A percentile compares a stretch with the other conserved stretches of the same genome.
Conservation (phyloP, 495 filamentous ascomycete species). For the Annulohypoxylon moriforme region DNA sequence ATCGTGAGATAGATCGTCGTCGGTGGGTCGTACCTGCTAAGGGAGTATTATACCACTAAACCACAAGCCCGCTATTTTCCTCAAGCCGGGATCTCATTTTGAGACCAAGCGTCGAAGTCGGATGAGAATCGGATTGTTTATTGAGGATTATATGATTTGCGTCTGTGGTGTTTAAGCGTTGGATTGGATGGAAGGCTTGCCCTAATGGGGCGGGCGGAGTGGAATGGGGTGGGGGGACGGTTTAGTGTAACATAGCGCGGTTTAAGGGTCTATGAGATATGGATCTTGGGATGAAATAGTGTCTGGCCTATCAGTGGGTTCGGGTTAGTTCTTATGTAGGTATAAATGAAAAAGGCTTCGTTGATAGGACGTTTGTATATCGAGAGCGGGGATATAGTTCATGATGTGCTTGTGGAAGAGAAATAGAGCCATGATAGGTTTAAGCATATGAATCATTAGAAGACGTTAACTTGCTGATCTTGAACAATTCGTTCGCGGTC, state of each 20-base stretch:
- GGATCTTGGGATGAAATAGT: neutral
- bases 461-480: neutral
- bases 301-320: neutral
- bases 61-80: constrained; percentile 40
- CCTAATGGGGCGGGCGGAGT: neutral
- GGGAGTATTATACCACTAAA: constrained; percentile 45
- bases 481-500: neutral
- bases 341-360: neutral
- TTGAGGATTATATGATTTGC: neutral
- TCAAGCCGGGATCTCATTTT: too few species aligned
- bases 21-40: constrained; percentile 25
- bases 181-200: neutral
- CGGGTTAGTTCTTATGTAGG: neutral
- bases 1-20: constrained; percentile 5
- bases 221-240: too few species aligned
- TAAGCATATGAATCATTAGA: neutral
- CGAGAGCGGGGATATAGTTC: neutral
- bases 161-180: neutral
- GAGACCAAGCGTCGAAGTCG: too few species aligned
- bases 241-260: neutral
- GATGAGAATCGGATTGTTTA: neutral
- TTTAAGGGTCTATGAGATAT: neutral
- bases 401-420: neutral
- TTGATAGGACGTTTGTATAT: neutral
- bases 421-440: neutral